Percentiles rank a stretch among this genome's conserved stretches.
phyloP scores from a whole-genome alignment of 768 basidiomycete genomes.

The Amanita subjunquillea region DNA sequence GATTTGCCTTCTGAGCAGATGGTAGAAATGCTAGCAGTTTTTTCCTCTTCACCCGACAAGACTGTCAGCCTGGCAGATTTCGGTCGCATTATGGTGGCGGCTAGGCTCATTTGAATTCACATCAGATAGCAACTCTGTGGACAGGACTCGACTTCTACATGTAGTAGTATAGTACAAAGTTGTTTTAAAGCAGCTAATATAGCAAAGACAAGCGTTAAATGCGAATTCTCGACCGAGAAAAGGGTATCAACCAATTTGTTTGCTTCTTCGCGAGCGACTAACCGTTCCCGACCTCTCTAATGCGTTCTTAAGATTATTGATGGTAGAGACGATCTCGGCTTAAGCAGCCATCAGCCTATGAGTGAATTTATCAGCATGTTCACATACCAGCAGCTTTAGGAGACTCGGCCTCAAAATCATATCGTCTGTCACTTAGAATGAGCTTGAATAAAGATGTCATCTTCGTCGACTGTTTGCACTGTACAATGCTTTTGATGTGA shows the following conservation, averaged over 20 bases:
- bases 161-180: background rate
- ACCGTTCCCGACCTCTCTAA: constrained; percentile 58
- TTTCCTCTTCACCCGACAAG: constrained; percentile 61
- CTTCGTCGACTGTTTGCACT: constrained; percentile 78
- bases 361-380: background rate
- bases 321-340: constrained; percentile 74
- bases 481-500: constrained; percentile 79
- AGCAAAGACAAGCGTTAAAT: background rate
- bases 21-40: constrained; percentile 70
- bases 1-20: constrained; percentile 32
- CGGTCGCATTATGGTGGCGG: constrained; percentile 60
- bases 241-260: constrained; percentile 33
- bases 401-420: constrained; percentile 95
- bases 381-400: constrained; percentile 66
- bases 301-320: constrained; percentile 52
- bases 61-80: constrained; percentile 63
- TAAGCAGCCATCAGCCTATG: constrained; percentile 2
- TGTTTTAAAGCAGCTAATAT: background rate
- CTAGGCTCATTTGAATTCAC: constrained; percentile 37
- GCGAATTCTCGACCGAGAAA: background rate
- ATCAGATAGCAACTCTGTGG: too few species aligned
- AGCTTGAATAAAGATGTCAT: constrained; percentile 82
- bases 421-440: constrained; percentile 81
- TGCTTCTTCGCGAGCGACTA: constrained; percentile 52
- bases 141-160: too few species aligned